Percentiles rank a stretch among this genome's conserved stretches.
These are phyloP conservation scores for Amanita phalloides DNA, from an alignment of 768 basidiomycete species.

Conservation along the genomic window DNA sequence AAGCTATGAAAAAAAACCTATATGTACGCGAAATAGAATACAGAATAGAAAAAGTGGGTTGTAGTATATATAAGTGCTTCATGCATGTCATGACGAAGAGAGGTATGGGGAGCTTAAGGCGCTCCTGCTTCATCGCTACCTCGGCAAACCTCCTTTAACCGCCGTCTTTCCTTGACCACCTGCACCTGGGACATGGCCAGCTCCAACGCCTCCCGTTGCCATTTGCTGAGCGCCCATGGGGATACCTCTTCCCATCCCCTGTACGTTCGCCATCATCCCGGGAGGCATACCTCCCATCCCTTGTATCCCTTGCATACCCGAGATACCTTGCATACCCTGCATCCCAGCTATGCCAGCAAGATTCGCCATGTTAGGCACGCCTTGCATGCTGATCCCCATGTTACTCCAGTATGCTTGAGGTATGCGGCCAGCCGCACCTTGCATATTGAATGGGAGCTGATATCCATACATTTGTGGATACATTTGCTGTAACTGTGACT, in stretches of 20 bases:
- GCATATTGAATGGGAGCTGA: conserved; percentile 3
- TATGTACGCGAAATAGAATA: not conserved
- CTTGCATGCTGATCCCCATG: not conserved
- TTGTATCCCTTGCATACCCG: not conserved
- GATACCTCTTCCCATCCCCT: conserved; percentile 7
- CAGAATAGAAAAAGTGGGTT: conserved; percentile 1
- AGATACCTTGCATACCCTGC: not conserved
- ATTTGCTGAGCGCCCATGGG: conserved; percentile 6
- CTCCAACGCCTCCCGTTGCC: not conserved
- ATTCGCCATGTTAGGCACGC: not conserved
- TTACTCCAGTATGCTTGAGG: not conserved
- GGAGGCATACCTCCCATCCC: conserved; percentile 6
- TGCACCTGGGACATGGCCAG: not conserved
- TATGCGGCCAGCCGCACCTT: not conserved
- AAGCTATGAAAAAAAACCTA: not conserved
- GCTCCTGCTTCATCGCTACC: not conserved
- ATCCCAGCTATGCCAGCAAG: not conserved
- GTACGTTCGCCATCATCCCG: conserved; percentile 4
- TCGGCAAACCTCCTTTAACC: conserved; percentile 2
- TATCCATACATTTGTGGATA: conserved; percentile 9
- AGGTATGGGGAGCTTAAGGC: not conserved
- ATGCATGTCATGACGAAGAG: not conserved
- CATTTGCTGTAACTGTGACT: conserved; percentile 10
- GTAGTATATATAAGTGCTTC: not conserved
- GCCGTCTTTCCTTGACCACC: conserved; percentile 2